Conservation (phyloP, 208 protist genomes). For the Leishmania major region DNA sequence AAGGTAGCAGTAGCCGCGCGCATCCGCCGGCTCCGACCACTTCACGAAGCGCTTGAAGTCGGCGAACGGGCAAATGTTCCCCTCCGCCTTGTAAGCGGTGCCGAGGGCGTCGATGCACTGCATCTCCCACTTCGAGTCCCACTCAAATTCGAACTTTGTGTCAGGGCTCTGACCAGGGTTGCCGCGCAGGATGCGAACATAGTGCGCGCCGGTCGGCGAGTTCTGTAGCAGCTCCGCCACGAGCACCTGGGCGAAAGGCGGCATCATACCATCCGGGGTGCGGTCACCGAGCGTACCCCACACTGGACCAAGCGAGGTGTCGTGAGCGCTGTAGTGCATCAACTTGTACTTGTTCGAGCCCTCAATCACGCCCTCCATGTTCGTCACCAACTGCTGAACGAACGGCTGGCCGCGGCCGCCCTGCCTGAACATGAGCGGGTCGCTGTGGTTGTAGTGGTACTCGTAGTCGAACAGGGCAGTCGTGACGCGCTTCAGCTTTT, state of each 20-base stretch:
- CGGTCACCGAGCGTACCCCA: slow-evolving; percentile 55
- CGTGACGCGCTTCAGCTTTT: slow-evolving; percentile 38
- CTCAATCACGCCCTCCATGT: slow-evolving; percentile 35
- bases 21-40: slow-evolving; percentile 41
- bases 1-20: slow-evolving; percentile 57
- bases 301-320: slow-evolving; percentile 47
- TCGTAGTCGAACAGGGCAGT: slow-evolving; percentile 30
- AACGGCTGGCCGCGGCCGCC: slow-evolving; percentile 55
- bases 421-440: slow-evolving; percentile 38
- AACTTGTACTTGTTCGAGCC: slow-evolving; percentile 48
- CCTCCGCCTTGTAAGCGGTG: slow-evolving; percentile 37
- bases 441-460: slow-evolving; percentile 43
- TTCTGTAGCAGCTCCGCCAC: slow-evolving; percentile 67
- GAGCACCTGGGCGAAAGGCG: slow-evolving; percentile 60
- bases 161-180: slow-evolving; percentile 47
- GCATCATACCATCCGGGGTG: slow-evolving; percentile 44
- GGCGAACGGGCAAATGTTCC: slow-evolving; percentile 50
- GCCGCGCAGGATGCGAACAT: slow-evolving; percentile 55
- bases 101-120: slow-evolving; percentile 51
- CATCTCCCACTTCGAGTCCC: slow-evolving; percentile 43
- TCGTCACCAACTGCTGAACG: slow-evolving; percentile 42
- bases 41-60: slow-evolving; percentile 58
- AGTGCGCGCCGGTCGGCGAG: slow-evolving; percentile 19
- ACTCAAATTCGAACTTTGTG: slow-evolving; percentile 36
- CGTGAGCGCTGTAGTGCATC: slow-evolving; percentile 69